Conservation (phyloP, 768 basidiomycete species). For the Mycena kentingensis region DNA sequence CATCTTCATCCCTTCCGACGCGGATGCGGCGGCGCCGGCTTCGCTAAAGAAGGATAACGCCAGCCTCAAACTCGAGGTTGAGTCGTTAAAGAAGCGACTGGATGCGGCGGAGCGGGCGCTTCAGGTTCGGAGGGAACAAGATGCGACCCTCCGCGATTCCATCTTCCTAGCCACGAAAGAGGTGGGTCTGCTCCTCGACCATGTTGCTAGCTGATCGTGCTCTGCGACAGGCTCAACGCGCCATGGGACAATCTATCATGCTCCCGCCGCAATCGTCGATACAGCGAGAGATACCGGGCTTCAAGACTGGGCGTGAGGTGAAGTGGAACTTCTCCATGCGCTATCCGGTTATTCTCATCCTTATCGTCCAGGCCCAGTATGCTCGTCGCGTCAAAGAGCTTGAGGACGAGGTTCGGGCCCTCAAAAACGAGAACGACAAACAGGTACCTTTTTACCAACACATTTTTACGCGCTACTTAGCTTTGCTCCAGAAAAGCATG, state of each 20-base stretch:
- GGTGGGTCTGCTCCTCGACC: conserved; percentile 28
- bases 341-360: not conserved
- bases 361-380: conserved; percentile 48
- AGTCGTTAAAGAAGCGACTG: conserved; percentile 57
- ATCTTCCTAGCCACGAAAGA: conserved; percentile 74
- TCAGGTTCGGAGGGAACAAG: conserved; percentile 75
- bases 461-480: not conserved
- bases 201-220: conserved; percentile 3
- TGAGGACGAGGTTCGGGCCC: conserved; percentile 70
- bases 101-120: conserved; percentile 62
- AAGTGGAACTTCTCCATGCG: not conserved
- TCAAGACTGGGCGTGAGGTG: conserved; percentile 19
- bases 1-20: conserved; percentile 67
- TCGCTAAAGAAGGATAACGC: conserved; percentile 68
- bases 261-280: conserved; percentile 26
- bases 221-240: conserved; percentile 68
- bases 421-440: conserved; percentile 78
- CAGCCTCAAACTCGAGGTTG: conserved; percentile 61
- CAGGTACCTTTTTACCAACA: conserved; percentile 47
- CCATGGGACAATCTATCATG: conserved; percentile 67
- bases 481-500: conserved; percentile 66
- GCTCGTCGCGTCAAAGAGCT: conserved; percentile 72
- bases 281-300: conserved; percentile 22
- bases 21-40: conserved; percentile 47
- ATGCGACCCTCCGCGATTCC: conserved; percentile 76